phyloP scores from a whole-genome alignment of 768 basidiomycete genomes.

The Amanita exitialis region DNA sequence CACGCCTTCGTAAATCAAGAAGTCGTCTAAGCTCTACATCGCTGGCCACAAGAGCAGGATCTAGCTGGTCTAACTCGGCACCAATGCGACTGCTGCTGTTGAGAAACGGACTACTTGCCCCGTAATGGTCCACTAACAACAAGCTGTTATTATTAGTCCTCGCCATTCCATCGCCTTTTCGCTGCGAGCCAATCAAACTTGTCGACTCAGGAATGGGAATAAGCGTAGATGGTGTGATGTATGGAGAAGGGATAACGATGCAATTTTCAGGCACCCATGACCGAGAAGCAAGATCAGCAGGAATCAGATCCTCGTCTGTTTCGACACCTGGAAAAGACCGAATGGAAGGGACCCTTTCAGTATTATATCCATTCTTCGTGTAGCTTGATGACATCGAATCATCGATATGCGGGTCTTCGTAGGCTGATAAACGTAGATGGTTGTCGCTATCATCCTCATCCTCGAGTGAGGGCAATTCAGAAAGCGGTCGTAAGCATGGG shows the following conservation, averaged over 20 bases:
- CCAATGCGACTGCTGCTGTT: neutral
- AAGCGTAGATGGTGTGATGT: conserved; percentile 5
- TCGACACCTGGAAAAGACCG: conserved; percentile 32
- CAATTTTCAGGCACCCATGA: conserved; percentile 4
- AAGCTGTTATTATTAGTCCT: neutral
- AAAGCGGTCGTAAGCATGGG: conserved; percentile 6
- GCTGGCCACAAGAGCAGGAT: conserved; percentile 1
- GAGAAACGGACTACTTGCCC: neutral
- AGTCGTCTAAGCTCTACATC: conserved; percentile 1
- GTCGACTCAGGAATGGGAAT: neutral
- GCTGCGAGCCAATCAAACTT: neutral
- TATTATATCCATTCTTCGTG: neutral
- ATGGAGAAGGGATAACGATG: conserved; percentile 4
- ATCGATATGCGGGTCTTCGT: neutral
- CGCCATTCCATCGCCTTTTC: neutral
- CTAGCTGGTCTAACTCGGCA: conserved; percentile 2
- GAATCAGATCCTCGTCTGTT: conserved; percentile 31
- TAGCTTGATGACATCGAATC: neutral
- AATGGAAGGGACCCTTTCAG: conserved; percentile 12
- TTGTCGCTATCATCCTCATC: conserved; percentile 3
- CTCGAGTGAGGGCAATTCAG: conserved; percentile 4
- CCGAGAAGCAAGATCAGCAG: conserved; percentile 12
- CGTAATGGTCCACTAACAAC: neutral
- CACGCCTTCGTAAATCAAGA: conserved; percentile 2
- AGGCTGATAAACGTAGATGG: neutral